Evolutionary conservation across 345 rosid genomes (phyloP), one percentile per base, ranked within the genome.

Genomic region (Eucalyptus grandis): DNA sequence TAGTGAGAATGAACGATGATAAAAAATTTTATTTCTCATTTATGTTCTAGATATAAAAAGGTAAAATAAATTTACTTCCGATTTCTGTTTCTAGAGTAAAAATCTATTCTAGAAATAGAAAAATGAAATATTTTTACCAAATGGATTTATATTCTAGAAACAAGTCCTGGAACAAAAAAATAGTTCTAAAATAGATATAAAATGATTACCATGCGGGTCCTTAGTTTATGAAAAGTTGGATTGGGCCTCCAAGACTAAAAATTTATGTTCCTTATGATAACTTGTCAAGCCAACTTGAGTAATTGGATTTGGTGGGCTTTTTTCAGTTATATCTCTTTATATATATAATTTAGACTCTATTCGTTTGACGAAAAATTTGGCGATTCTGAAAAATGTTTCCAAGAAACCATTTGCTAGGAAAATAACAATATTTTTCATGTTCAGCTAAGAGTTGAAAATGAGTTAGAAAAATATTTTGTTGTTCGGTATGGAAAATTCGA

Each of bases 1-100:
- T 53, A 53, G 0, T 0, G 0, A 53, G 0, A 0, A 53, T 1
- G 0, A 53, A 53, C 4, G 10, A 19, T 53, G 56, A 53, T 1
- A 51, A 51, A 7, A 0, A 0, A 3, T 13, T 49, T 7, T 51
- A 17, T 53, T 17, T 53, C 0, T 7, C 4, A 53, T 53, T 19
- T 19, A 0, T 53, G 2, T 19, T 53, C 56, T 53, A 53, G 1
- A 53, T 1, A 7, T 7, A 53, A 53, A 53, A 53, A 53, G 2
- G 24, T 7, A 19, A 53, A 7, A 53, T 1, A 51, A 53, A 7
- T 1, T 19, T 53, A 53, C 56, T 53, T 51, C 0, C 1, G 2
- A 53, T 53, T 53, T 53, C 0, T 1, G 4, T 53, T 53, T 3
- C 1, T 3, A 2, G 22, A 19, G 56, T 53, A 53, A 53, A 53